A percentile compares a stretch with the other conserved stretches of the same genome.
phyloP scores from a whole-genome alignment of 495 filamentous ascomycete genomes.

The Talaromyces borbonicus region DNA sequence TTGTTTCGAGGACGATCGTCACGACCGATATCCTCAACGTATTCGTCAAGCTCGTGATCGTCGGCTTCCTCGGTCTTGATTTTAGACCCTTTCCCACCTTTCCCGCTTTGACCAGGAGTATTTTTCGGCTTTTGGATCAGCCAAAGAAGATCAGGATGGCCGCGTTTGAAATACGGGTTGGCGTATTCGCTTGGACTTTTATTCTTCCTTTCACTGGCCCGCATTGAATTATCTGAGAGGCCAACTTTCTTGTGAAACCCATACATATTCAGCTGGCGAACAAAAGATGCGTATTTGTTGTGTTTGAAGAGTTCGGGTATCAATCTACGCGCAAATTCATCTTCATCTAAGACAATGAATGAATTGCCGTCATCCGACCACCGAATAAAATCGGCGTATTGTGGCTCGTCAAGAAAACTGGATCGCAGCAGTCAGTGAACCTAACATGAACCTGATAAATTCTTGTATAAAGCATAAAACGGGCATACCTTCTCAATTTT shows the following conservation, averaged over 20 bases:
- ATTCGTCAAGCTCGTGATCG: slow-evolving; percentile 65
- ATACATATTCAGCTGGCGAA: slow-evolving; percentile 98
- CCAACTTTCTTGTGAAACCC: slow-evolving; percentile 98
- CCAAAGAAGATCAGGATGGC: slow-evolving; percentile 90
- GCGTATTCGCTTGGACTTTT: slow-evolving; percentile 98
- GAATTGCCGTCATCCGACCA: slow-evolving; percentile 96
- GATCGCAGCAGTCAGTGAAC: slow-evolving; percentile 13
- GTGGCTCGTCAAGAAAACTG: slow-evolving; percentile 86
- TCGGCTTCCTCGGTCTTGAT: slow-evolving; percentile 61
- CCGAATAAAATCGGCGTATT: slow-evolving; percentile 89
- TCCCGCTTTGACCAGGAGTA: slow-evolving; percentile 38
- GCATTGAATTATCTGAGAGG: slow-evolving; percentile 93
- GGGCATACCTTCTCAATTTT: slow-evolving; percentile 85
- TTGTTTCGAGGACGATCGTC: slow-evolving; percentile 29
- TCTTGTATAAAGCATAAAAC: background rate
- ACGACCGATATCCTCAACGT: slow-evolving; percentile 38
- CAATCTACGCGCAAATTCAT: slow-evolving; percentile 95
- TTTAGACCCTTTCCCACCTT: slow-evolving; percentile 36
- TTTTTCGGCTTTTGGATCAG: slow-evolving; percentile 95
- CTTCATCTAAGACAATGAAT: slow-evolving; percentile 94
- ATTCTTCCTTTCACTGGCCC: slow-evolving; percentile 89
- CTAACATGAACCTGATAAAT: background rate
- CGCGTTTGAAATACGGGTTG: slow-evolving; percentile 91
- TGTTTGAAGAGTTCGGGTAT: slow-evolving; percentile 99
- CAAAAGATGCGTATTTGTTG: slow-evolving; percentile 98